phyloP scores from a whole-genome alignment of 208 protist genomes.

The Leishmania gerbilli region DNA sequence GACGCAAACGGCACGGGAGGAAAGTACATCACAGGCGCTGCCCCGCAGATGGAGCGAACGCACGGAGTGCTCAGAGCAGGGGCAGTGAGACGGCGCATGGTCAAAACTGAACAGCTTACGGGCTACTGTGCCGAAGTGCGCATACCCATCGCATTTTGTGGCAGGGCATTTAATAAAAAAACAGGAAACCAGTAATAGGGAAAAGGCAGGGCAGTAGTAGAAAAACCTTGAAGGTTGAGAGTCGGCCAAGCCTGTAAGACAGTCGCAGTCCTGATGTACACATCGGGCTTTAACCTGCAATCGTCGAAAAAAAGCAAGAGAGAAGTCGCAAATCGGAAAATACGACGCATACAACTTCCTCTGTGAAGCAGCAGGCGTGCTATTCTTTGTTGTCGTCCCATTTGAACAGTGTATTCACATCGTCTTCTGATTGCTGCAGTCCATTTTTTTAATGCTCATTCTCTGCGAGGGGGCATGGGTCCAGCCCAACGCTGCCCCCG shows the following conservation, averaged over 20 bases:
- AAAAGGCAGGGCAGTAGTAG: neutral
- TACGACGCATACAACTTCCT: neutral
- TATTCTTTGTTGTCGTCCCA: neutral
- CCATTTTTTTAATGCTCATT: neutral
- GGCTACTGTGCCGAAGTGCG: neutral
- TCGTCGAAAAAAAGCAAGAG: neutral
- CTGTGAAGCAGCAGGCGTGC: neutral
- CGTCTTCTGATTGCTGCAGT: neutral
- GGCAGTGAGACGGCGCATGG: slow-evolving; percentile 71
- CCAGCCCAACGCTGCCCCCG: too few species aligned
- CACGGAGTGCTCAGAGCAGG: slow-evolving; percentile 41
- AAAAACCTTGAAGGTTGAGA: neutral
- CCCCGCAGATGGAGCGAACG: slow-evolving; percentile 74
- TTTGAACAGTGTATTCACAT: neutral
- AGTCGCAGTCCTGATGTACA: neutral
- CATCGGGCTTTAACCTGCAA: neutral
- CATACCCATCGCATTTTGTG: neutral
- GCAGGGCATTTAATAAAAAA: neutral
- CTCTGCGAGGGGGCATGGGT: neutral
- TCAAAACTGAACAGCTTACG: neutral
- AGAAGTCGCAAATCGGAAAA: neutral
- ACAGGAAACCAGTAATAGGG: neutral
- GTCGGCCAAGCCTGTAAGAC: neutral
- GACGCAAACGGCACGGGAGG: slow-evolving; percentile 41
- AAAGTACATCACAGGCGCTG: slow-evolving; percentile 90